Base-by-base conservation (phyloP, 306 rosid genomes). In the Boehmeria nivea region DNA sequence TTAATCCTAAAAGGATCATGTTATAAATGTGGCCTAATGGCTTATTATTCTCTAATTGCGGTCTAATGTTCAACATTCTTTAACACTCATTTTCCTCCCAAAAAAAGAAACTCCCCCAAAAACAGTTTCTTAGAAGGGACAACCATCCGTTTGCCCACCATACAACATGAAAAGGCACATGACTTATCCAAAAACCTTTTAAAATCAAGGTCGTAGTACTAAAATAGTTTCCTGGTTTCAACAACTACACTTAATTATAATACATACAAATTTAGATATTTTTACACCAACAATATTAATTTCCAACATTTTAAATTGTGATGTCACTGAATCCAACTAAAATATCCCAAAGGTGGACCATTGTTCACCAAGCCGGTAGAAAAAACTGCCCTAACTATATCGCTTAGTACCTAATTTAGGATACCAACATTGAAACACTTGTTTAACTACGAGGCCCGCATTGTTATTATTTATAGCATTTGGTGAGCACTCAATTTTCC, bases 301-400 rank as follows among this genome's bases (percentile, higher is more conserved):
- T 52, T 56, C 40, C 43, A 42, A 40, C 37, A 25, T 43, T 52
- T 64, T 33, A 34, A 44, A 43, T 40, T 59, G 58, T 51, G 63
- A 46, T 53, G 45, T 63, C 61, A 56, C 20, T 8, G 22, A 28
- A n/a, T 31, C 50, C 33, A 52, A 47, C 59, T 57, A 37, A 14
- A 36, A 56, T 56, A 38, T 34, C 26, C 6, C 33, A 43, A 43
- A 24, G 3, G 33, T 56, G 20, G 61, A 58, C 39, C 63, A 24
- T 26, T 6, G 17, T 28, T 26, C 17, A 24, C 25, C 17, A 21
- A 49, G 17, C 0, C n/a, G 37, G 11, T 26, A 48, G 6, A 59
- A 23, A 51, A 67, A 43, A 12, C 2, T 16, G 24, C 18, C 23
- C 14, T 11, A 59, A 43, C 24, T 16, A 39, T 23, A 24, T 3